These are phyloP conservation scores for Yarrowia sp. DNA, from an alignment of 805 yeast species.

Conservation along the genomic window DNA sequence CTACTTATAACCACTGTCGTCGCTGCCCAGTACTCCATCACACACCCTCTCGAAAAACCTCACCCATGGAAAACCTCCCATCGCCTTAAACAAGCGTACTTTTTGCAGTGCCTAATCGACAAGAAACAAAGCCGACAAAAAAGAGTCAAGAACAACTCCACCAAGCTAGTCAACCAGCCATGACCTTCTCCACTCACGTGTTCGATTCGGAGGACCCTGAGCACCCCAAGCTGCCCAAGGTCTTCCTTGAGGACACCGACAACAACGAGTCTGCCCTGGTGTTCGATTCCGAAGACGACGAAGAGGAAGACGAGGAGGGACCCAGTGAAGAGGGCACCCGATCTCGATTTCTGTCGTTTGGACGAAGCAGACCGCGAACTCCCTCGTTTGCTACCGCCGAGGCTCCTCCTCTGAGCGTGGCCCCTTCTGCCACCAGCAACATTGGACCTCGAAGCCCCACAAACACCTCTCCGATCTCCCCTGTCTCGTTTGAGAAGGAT, in stretches of 20 bases:
- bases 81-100: conserved; percentile 36
- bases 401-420: conserved; percentile 1
- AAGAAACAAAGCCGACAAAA: conserved; percentile 30
- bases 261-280: conserved; percentile 30
- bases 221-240: conserved; percentile 42
- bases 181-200: conserved; percentile 38
- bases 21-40: not conserved
- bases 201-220: conserved; percentile 45
- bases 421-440: not conserved
- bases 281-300: conserved; percentile 22
- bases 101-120: conserved; percentile 20
- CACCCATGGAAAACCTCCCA: conserved; percentile 31
- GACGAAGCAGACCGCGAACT: conserved; percentile 7
- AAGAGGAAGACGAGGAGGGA: not conserved
- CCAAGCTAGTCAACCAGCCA: conserved; percentile 25
- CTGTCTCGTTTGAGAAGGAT: conserved; percentile 20
- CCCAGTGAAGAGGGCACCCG: not conserved
- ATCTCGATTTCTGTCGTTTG: conserved; percentile 1
- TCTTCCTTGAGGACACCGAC: conserved; percentile 39
- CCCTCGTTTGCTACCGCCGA: conserved; percentile 6
- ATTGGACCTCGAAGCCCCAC: not conserved
- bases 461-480: not conserved
- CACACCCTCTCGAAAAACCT: not conserved
- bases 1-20: conserved; percentile 2
- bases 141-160: no score